Evolutionary conservation across 805 yeast species (phyloP).

Genomic region (Metschnikowia continentalis): DNA sequence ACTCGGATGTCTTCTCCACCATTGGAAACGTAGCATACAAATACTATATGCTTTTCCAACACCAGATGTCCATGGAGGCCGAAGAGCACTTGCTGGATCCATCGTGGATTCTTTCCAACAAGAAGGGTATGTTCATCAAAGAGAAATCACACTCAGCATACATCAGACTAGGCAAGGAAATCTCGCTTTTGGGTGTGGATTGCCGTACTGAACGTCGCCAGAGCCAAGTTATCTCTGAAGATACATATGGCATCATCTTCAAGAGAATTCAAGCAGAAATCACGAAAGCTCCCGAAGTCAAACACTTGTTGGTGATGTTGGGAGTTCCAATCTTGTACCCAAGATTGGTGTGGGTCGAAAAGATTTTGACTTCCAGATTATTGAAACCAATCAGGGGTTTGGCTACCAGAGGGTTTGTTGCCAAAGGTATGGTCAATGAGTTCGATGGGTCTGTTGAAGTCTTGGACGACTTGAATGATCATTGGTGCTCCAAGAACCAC

Average conservation of each 20-base stretch:
- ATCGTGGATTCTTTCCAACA: constrained; percentile 59
- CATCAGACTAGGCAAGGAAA: constrained; percentile 68
- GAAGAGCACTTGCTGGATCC: constrained; percentile 37
- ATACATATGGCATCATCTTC: constrained; percentile 61
- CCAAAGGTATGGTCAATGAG: constrained; percentile 77
- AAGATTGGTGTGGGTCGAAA: constrained; percentile 86
- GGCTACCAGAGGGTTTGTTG: constrained; percentile 55
- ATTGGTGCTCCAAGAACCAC: constrained; percentile 91
- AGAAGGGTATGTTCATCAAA: constrained; percentile 64
- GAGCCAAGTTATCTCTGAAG: constrained; percentile 48
- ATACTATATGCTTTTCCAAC: constrained; percentile 90
- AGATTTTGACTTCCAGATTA: constrained; percentile 54
- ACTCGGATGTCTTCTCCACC: constrained; percentile 57
- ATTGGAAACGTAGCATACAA: constrained; percentile 79
- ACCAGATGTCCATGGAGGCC: constrained; percentile 55
- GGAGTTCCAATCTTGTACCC: constrained; percentile 97
- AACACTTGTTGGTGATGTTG: constrained; percentile 76
- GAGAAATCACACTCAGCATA: constrained; percentile 65
- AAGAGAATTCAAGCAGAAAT: constrained; percentile 56
- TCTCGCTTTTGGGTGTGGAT: constrained; percentile 77
- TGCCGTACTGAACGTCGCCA: constrained; percentile 87
- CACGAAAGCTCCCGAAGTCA: constrained; percentile 48
- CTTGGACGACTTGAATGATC: constrained; percentile 90
- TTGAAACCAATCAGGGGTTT: constrained; percentile 60
- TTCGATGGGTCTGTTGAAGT: constrained; percentile 91